Base-by-base conservation (phyloP, 1,284 basidiomycete species). In the Papiliotrema flavescens region DNA sequence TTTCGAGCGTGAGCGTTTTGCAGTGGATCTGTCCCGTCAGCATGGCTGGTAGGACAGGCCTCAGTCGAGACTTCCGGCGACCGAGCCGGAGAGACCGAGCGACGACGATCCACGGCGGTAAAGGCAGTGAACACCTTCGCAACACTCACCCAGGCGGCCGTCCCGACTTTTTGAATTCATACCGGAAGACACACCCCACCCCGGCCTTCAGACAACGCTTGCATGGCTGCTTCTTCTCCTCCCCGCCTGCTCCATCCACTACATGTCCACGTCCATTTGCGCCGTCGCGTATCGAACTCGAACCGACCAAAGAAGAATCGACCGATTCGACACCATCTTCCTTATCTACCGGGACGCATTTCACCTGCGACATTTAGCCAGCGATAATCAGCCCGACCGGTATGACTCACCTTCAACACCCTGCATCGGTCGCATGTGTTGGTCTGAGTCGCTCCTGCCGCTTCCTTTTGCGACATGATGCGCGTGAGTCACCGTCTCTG, bases 381-480 rank as follows among this genome's bases (percentile, higher is more conserved):
- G 39, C 20, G 39, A 7, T 15, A 5, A 17, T 7, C 39, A 7
- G 5, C 11, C 28, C 28, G 5, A 5, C 28, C 9, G 37, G 14
- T 6, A 50, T 32, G 14, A 39, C 44, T 43, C 26, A 40, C 51
- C 26, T 52, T 52, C 11, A 37, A 43, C 11, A 32, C 26, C 24
- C 51, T 36, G 23, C 51, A 52, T 20, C 51, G 24, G 28, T 52
- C 51, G 26, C 51, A 52, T 9, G 51, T 52, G 7, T 42, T 22
- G 2, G 51, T 52, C 20, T 9, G 11, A 5, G 15, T 35, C 13
- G 34, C 28, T n/a, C 11, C 11, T 23, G 46, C 6, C 28, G 17
- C 24, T 5, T 37, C 46, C 22, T 24, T 48, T 13, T 28, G 22
- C 28, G 46, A 22, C 46, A 48, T 48, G 24, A 22, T 17, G 17